Evolutionary conservation across 2,329 filamentous ascomycete genomes (phyloP), one percentile per base, ranked within the genome.

Genomic region (Aschersonia sp.): DNA sequence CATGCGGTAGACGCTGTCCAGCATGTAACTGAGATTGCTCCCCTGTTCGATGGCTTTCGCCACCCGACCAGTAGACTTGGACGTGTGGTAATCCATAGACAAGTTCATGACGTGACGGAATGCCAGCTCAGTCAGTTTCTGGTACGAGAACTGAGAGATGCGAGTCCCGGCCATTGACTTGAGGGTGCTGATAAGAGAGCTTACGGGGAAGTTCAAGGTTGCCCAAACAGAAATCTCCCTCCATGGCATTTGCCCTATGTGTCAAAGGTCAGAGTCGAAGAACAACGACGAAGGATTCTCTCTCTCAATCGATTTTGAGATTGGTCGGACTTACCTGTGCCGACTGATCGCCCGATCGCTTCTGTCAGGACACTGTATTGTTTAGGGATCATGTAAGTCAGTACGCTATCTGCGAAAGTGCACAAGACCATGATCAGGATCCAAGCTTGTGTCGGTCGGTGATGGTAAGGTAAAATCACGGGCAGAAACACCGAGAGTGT

Each of bases 21-120:
- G 62, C 10, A 84, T 61, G 42, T 72, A 65, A 47, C 75, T 72
- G 30, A 84, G 63, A 11, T 76, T 71, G 30, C 71, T 67, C 2
- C 78, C 81, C 55, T 81, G 78, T 48, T 72, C 68, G n/a, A 84
- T 72, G 9, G 78, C 73, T 50, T 75, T 73, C 54, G 76, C 73
- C 1, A 84, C 65, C 50, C 81, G 74, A 3, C 76, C 78, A 2
- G 76, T 78, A 46, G 73, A 71, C 56, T 81, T 82, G 46, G 71
- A 70, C 42, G 76, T 76, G 58, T 85, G 81, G 49, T 83, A 85
- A 53, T 84, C 79, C 63, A 80, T 80, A 0, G 78, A 82, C 5
- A 85, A 68, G 37, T 66, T 69, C 73, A 85, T 79, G 44, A 85
- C 70, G 53, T 85, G 79, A 46, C 73, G 68, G 59, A 83, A 85